Percentiles rank a stretch among this genome's conserved stretches.
These are phyloP conservation scores for Tolypocladium ophioglossoides DNA, from an alignment of 2,329 filamentous ascomycete species.

Conservation along the genomic window DNA sequence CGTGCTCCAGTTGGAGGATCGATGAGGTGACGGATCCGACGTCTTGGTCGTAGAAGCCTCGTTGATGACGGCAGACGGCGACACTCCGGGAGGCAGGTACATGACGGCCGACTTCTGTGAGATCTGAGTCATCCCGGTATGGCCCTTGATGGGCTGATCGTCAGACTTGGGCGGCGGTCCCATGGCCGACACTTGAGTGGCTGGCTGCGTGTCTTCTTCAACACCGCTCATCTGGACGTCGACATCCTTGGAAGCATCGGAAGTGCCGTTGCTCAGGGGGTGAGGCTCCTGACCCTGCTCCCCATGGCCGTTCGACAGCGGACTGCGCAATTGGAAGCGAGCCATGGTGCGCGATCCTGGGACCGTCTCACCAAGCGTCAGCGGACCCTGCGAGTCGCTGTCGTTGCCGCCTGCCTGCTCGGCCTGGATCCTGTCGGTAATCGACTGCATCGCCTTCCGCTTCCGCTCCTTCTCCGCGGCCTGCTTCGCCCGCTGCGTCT, in stretches of 20 bases:
- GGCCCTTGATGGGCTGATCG: conserved; percentile 27
- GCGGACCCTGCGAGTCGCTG: conserved; percentile 43
- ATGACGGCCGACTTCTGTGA: conserved; percentile 56
- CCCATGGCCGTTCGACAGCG: conserved; percentile 49
- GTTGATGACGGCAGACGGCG: conserved; percentile 55
- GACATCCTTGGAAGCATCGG: conserved; percentile 33
- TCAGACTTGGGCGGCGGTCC: conserved; percentile 32
- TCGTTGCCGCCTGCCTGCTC: conserved; percentile 40
- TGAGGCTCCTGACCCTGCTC: conserved; percentile 20
- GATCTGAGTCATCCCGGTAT: conserved; percentile 41
- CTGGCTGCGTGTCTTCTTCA: conserved; percentile 34
- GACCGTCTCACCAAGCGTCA: conserved; percentile 54
- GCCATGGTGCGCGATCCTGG: conserved; percentile 42
- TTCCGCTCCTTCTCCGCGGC: conserved; percentile 52
- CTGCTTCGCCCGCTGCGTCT: conserved; percentile 52
- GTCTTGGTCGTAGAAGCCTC: conserved; percentile 94
- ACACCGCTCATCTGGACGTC: conserved; percentile 54
- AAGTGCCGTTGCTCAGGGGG: conserved; percentile 44
- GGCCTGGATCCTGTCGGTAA: conserved; percentile 37
- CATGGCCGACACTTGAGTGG: conserved; percentile 37
- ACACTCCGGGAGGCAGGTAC: conserved; percentile 44
- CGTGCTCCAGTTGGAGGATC: conserved; percentile 56
- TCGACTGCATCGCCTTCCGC: conserved; percentile 48
- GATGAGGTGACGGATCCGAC: conserved; percentile 56
- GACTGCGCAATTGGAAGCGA: conserved; percentile 45